phyloP scores from a whole-genome alignment of 1,284 basidiomycete species.

The Pseudozyma tsukubaensis region DNA sequence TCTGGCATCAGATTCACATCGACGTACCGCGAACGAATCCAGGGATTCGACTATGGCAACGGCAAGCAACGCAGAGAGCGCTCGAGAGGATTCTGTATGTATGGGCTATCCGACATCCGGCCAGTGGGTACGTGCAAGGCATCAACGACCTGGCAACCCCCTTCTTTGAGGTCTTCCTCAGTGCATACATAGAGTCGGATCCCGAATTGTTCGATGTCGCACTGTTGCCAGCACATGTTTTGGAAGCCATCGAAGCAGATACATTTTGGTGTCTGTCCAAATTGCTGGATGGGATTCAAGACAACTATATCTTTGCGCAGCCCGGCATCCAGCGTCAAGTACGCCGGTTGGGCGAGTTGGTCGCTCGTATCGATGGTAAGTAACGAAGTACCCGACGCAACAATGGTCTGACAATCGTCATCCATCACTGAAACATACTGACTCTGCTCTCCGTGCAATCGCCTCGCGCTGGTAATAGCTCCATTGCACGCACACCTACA shows the following conservation, averaged over 20 bases:
- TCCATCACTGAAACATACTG: too few species aligned
- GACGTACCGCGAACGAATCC: slow-evolving; percentile 68
- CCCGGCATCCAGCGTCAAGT: slow-evolving; percentile 67
- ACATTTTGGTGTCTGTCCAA: slow-evolving; percentile 68
- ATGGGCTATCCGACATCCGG: slow-evolving; percentile 68
- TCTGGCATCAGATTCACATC: slow-evolving; percentile 68
- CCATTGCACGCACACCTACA: slow-evolving; percentile 64
- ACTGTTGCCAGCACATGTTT: slow-evolving; percentile 53
- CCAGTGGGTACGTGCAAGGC: slow-evolving; percentile 68
- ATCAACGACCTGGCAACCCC: slow-evolving; percentile 69
- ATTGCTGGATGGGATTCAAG: slow-evolving; percentile 67
- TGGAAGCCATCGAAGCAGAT: slow-evolving; percentile 66
- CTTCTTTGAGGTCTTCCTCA: slow-evolving; percentile 67
- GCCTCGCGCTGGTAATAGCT: background rate
- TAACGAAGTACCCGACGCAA: too few species aligned
- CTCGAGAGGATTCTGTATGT: slow-evolving; percentile 68
- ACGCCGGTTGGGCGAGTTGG: slow-evolving; percentile 59
- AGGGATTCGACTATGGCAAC: slow-evolving; percentile 66
- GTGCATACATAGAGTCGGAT: slow-evolving; percentile 63
- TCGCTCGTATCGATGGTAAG: slow-evolving; percentile 60
- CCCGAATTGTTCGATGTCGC: slow-evolving; percentile 64
- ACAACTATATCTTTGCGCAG: slow-evolving; percentile 68
- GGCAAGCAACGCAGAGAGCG: slow-evolving; percentile 62
- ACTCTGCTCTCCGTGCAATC: too few species aligned
- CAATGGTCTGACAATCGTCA: too few species aligned